phyloP scores from a whole-genome alignment of 306 rosid species.

The Rubus idaeus region DNA sequence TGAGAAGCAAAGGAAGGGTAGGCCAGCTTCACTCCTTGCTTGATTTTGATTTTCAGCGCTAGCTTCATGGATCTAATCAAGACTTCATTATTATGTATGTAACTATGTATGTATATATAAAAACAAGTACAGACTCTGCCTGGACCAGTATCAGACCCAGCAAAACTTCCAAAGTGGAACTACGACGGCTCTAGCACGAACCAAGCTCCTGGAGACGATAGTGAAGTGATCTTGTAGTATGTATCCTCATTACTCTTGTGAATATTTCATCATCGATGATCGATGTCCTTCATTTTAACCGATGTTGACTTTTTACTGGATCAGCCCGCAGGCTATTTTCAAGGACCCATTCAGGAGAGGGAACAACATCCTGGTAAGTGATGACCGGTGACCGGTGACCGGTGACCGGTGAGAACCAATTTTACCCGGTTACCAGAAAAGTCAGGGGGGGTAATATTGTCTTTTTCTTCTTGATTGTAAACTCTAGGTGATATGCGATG shows the following conservation, averaged over 20 bases:
- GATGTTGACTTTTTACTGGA: not conserved
- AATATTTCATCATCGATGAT: not conserved
- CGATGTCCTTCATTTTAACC: not conserved
- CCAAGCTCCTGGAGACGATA: constrained; percentile 53
- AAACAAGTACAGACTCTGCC: constrained; percentile 46
- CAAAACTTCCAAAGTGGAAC: constrained; percentile 55
- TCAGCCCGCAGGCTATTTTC: constrained; percentile 52
- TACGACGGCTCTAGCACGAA: constrained; percentile 58
- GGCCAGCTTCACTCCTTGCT: too few species aligned
- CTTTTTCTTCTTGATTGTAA: not conserved
- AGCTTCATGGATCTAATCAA: too few species aligned
- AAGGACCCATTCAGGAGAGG: constrained; percentile 60
- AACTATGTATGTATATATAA: not conserved
- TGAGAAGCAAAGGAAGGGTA: constrained; percentile 65
- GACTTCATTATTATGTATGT: not conserved
- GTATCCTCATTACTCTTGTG: not conserved
- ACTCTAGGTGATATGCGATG: constrained; percentile 48
- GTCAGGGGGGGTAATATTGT: constrained; percentile 12
- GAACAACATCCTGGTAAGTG: constrained; percentile 44
- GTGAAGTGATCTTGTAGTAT: constrained; percentile 54
- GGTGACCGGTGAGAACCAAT: not conserved
- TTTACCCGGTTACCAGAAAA: not conserved
- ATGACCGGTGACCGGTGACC: too few species aligned
- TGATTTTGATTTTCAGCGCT: too few species aligned
- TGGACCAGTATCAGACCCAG: constrained; percentile 40